Base-by-base conservation (phyloP, 192 early-diverging fungal genomes). In the Coemansia sp. region DNA sequence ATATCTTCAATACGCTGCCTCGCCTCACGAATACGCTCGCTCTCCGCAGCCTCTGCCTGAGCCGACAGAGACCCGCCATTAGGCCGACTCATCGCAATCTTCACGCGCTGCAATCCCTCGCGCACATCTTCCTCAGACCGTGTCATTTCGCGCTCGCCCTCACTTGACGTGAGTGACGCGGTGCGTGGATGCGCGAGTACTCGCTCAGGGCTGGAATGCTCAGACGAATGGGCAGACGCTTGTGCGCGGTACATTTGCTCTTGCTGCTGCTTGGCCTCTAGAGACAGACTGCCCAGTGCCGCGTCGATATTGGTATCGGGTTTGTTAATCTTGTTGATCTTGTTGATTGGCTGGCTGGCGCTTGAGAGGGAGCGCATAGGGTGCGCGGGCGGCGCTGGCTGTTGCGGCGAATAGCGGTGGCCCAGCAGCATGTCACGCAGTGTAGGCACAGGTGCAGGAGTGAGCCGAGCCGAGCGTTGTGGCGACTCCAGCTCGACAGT, bases 391-490 rank as follows among this genome's bases (percentile, higher is more conserved):
- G 57, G 3, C 16, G 55, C 50, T 2, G 70, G 62, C 51, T 63
- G 61, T 16, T 49, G 26, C 1, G 72, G 64, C 61, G 77, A 65
- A 45, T 61, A 52, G 22, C 50, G 71, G 59, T 71, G 37, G 61
- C 57, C 66, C 6, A 80, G 61, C 49, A 80, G 54, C 68, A 80
- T 69, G 53, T 80, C 72, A 41, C 72, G 77, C 68, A 80, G 59
- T 11, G 77, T 74, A 8, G 77, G 72, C 26, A 80, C 55, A 0
- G 76, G 62, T 6, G 72, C 66, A 1, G 58, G 66, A 11, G 73
- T 61, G 37, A 63, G 54, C 16, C 55, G 43, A 23, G 60, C 45
- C 35, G 23, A 25, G 9, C 60, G 62, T 41, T 62, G 63, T 5
- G 62, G 49, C 14, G 41, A 61, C 37, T 61, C 35, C 1, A 47